These are phyloP conservation scores for Phytophthora sp. DNA, from an alignment of 352 stramenopile species.

Conservation along the genomic window DNA sequence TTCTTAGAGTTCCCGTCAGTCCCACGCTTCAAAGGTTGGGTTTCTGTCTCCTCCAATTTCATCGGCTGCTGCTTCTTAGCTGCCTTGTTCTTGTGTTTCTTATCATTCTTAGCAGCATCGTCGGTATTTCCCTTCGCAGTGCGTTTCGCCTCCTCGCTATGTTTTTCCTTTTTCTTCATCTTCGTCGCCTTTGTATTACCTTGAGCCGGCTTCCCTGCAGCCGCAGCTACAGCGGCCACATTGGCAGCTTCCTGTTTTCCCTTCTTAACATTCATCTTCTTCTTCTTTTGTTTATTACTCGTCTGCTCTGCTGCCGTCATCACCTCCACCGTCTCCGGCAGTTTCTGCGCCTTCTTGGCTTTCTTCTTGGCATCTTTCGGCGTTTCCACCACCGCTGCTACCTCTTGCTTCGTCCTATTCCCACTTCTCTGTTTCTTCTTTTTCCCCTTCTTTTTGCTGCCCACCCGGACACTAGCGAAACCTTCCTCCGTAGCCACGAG, in stretches of 20 bases:
- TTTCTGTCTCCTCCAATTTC: slow-evolving; percentile 21
- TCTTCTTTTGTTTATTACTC: slow-evolving; percentile 30
- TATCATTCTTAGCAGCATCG: slow-evolving; percentile 1
- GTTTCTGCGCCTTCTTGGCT: slow-evolving; percentile 35
- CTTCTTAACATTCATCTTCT: slow-evolving; percentile 17
- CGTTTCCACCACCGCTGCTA: neutral
- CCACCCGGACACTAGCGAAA: slow-evolving; percentile 17
- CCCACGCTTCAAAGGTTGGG: neutral
- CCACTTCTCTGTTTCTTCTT: slow-evolving; percentile 15
- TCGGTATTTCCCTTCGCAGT: neutral
- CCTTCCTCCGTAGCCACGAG: slow-evolving; percentile 40
- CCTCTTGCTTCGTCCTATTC: slow-evolving; percentile 1
- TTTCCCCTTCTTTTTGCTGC: slow-evolving; percentile 28
- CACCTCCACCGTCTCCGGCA: slow-evolving; percentile 21
- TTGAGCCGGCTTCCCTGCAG: neutral
- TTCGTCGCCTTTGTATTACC: slow-evolving; percentile 9
- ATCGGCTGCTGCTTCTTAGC: neutral
- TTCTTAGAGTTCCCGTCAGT: slow-evolving; percentile 10
- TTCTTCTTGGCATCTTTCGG: slow-evolving; percentile 30
- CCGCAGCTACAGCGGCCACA: neutral
- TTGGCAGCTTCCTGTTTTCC: neutral
- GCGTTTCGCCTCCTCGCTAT: neutral
- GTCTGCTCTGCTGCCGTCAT: slow-evolving; percentile 14
- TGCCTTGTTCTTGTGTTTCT: slow-evolving; percentile 25
- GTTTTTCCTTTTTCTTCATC: slow-evolving; percentile 2